Percentiles rank a stretch among this genome's conserved stretches.
phyloP scores from a whole-genome alignment of 352 stramenopile species.

The Aphanomyces invadans region DNA sequence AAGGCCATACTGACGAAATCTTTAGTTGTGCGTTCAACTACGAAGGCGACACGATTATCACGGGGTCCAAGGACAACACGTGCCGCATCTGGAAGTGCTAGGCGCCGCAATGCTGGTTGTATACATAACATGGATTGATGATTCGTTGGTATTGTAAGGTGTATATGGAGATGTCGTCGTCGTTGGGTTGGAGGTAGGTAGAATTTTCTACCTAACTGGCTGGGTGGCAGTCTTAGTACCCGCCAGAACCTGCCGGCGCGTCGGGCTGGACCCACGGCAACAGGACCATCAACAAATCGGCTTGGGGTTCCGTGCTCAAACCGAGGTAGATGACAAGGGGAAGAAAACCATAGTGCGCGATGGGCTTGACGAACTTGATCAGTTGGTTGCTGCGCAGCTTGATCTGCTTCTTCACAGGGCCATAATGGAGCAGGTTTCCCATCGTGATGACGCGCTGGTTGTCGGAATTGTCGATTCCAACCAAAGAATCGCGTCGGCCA shows the following conservation, averaged over 20 bases:
- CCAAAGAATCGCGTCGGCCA: neutral
- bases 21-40: conserved; percentile 97
- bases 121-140: conserved; percentile 15
- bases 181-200: too few species aligned
- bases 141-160: conserved; percentile 6
- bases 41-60: conserved; percentile 95
- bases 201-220: too few species aligned
- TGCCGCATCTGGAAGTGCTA: conserved; percentile 74
- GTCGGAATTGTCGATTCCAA: neutral
- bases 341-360: conserved; percentile 76
- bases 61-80: conserved; percentile 84
- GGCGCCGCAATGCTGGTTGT: neutral
- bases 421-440: conserved; percentile 1
- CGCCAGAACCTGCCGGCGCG: neutral
- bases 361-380: conserved; percentile 75
- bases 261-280: conserved; percentile 24
- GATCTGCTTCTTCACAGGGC: conserved; percentile 24
- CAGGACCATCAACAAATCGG: conserved; percentile 23
- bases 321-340: conserved; percentile 75
- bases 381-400: conserved; percentile 24
- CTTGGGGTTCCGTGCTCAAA: conserved; percentile 61
- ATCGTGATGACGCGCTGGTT: neutral
- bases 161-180: neutral
- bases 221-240: neutral
- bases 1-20: conserved; percentile 96